Base-by-base conservation (phyloP, 495 filamentous ascomycete species). In the Penicillium alfredii region DNA sequence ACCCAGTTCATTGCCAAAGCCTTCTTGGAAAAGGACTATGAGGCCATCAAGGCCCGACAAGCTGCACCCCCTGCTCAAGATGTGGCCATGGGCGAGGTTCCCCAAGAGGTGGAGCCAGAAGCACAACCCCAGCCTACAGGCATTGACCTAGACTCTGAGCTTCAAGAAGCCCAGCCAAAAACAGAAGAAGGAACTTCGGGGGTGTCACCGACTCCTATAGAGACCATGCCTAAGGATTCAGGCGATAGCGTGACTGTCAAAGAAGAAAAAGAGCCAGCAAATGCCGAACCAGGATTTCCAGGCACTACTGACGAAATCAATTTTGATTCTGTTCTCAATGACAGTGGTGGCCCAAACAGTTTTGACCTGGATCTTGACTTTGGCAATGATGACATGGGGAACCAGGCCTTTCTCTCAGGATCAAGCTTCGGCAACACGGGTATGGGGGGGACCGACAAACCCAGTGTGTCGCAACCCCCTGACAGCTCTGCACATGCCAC, bases 301-400 rank as follows among this genome's bases (percentile, higher is more conserved):
- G 51, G 38, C 3, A 22, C 51, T 7, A 35, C 31, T 8, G 55
- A 60, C 14, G 66, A 67, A 1, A 45, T 69, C 28, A 66, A 64
- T 12, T 67, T 66, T 21, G 60, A 66, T 28, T 60, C 62, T 0
- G 47, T 61, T 19, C 54, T 68, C 8, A 53, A 62, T n/a, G 57
- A 64, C 6, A 43, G 33, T 16, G 49, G 51, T 10, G 56, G 49
- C 8, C 30, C 51, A 1, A 68, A 67, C 35, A 62, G 63, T 5
- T 63, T 73, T 19, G 58, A 72, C 27, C 58, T 74, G 3, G 66
- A 65, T 30, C 50, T 73, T 6, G 65, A 68, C 37, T 71, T 73
- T 45, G 51, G 60, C 25, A 59, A 63, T 27, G 68, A 71, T 26
- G 60, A 62, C n/a, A 53, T 62, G 33, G 61, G 58, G 5, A 63